phyloP scores from a whole-genome alignment of 2,329 filamentous ascomycete genomes.

The Scedosporium minutisporum region DNA sequence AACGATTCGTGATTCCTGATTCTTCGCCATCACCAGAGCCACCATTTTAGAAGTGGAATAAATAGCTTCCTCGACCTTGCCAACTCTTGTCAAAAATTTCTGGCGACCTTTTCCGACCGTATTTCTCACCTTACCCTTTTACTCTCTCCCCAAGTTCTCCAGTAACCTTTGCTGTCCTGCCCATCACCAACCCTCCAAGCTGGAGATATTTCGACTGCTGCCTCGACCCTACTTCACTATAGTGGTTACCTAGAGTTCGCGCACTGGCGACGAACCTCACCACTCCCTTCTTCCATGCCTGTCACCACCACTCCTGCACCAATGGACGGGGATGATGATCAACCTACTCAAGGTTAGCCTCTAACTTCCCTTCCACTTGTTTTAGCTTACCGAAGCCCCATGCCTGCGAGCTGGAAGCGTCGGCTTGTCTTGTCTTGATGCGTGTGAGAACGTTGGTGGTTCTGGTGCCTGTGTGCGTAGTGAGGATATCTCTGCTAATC shows the following conservation, averaged over 20 bases:
- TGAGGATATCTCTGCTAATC: neutral
- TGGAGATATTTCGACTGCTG: neutral
- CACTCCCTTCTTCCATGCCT: neutral
- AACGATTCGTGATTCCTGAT: too few relatives aligned
- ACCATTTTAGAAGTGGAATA: neutral
- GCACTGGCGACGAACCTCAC: neutral
- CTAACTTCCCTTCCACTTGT: neutral
- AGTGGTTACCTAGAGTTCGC: constrained; percentile 1
- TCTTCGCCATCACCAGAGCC: neutral
- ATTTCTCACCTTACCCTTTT: neutral
- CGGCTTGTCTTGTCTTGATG: too few relatives aligned
- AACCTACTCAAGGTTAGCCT: constrained; percentile 7
- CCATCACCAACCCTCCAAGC: neutral
- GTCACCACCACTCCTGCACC: constrained; percentile 1
- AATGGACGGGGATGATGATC: constrained; percentile 8
- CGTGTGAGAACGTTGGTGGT: too few relatives aligned
- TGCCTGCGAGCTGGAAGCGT: too few relatives aligned
- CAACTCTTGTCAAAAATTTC: neutral
- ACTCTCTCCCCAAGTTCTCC: neutral
- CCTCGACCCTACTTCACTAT: neutral
- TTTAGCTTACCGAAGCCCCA: too few relatives aligned
- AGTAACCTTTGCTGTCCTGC: neutral
- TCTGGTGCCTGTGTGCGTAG: too few relatives aligned
- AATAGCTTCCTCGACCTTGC: neutral
- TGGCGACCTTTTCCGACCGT: neutral